These are phyloP conservation scores for Pseudogymnoascus sp. DNA, from an alignment of 2,329 filamentous ascomycete genomes.

Conservation along the genomic window DNA sequence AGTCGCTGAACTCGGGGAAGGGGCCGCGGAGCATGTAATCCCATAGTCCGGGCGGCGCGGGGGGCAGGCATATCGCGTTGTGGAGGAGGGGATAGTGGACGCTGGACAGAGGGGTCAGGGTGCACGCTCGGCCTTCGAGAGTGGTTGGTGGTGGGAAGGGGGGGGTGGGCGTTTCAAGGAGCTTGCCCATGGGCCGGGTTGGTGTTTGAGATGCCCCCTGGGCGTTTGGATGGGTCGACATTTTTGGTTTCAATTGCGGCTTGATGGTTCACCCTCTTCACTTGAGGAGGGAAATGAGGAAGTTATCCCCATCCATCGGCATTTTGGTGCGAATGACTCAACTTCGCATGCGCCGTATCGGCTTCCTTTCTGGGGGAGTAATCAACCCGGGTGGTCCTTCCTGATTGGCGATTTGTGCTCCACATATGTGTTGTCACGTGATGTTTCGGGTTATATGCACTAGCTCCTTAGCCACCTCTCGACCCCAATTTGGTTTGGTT, in stretches of 20 bases:
- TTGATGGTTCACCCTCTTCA: not conserved
- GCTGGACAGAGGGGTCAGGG: not conserved
- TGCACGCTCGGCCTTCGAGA: not conserved
- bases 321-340: not conserved
- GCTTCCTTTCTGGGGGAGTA: not conserved
- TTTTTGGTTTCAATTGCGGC: not conserved
- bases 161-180: not conserved
- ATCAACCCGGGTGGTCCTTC: not conserved
- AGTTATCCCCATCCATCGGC: not conserved
- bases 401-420: not conserved
- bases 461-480: not conserved
- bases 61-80: not conserved
- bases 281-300: not conserved
- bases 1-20: slow-evolving; percentile 24
- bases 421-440: not conserved
- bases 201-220: not conserved
- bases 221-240: not conserved
- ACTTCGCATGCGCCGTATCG: not conserved
- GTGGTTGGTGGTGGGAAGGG: not conserved
- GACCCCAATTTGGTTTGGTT: not conserved
- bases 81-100: not conserved
- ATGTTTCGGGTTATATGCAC: not conserved
- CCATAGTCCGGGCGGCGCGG: slow-evolving; percentile 26
- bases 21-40: slow-evolving; percentile 35
- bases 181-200: not conserved